Evolutionary conservation across 2,329 filamentous ascomycete genomes (phyloP), one percentile per base, ranked within the genome.

Genomic region (Colletotrichum tropicicola): DNA sequence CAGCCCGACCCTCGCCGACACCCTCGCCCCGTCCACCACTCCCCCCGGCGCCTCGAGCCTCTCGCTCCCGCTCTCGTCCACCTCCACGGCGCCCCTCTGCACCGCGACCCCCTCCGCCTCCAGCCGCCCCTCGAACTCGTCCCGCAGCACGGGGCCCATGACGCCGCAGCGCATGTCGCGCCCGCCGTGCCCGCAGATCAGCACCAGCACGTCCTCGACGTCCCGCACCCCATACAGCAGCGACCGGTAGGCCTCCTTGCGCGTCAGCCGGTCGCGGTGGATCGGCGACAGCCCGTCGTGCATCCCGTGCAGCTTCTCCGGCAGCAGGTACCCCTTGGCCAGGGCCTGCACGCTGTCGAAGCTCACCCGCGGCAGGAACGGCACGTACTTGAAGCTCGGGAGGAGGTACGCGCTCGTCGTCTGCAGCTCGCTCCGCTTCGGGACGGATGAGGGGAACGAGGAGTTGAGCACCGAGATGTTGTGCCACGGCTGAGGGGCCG

Each of bases 161-260:
- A 92, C 79, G 0, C 96, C 95, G 73, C 96, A 99, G 54, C 96
- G 86, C 71, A 84, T 81, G 74, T 99, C 96, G 10, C 96, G 85
- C 3, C 89, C 89, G 13, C 91, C 91, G 71, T 99, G 96, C 0
- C 94, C 93, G 73, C 96, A 99, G 44, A 98, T 91, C 19, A 98
- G 80, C 28, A 99, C 87, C n/a, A 92, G 71, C 5, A 94, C 83
- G 67, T 94, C 90, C 15, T 85, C 73, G 8, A 92, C 85, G 62
- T 89, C 85, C 10, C 85, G 79, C 5, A 92, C 89, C 1, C 84
- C 83, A 2, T 79, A 77, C 2, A 93, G 80, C 35, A 79, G 80
- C 59, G 65, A 80, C 72, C 73, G 87, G 71, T 79, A 89, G 57
- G 75, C 87, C 67, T 77, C 83, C 77, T 83, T 88, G 70, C 80